These are phyloP conservation scores for Trypanosoma melophagium DNA, from an alignment of 208 protist genomes.

Conservation along the genomic window DNA sequence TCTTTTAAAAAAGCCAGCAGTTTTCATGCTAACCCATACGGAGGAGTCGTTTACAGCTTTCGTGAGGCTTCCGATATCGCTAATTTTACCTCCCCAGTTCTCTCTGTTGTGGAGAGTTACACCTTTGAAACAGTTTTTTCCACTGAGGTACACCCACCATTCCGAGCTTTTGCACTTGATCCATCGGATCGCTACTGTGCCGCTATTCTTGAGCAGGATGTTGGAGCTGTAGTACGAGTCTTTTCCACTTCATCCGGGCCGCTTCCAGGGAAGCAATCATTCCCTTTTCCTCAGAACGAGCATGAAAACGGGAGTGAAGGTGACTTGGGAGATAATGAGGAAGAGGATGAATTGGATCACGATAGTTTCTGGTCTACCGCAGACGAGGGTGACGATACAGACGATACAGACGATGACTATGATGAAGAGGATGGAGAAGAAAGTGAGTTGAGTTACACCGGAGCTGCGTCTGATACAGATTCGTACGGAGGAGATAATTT, in stretches of 20 bases:
- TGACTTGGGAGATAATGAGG: slow-evolving; percentile 49
- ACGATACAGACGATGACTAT: slow-evolving; percentile 29
- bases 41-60: slow-evolving; percentile 79
- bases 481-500: neutral
- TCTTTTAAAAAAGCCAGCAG: slow-evolving; percentile 71
- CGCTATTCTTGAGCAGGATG: slow-evolving; percentile 69
- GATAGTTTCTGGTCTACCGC: slow-evolving; percentile 27
- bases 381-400: slow-evolving; percentile 19
- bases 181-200: slow-evolving; percentile 86
- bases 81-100: slow-evolving; percentile 45
- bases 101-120: slow-evolving; percentile 80
- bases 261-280: slow-evolving; percentile 54
- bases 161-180: slow-evolving; percentile 77
- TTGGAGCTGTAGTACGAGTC: slow-evolving; percentile 57
- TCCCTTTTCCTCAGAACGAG: slow-evolving; percentile 54
- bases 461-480: slow-evolving; percentile 4
- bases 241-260: slow-evolving; percentile 83
- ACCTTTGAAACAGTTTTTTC: slow-evolving; percentile 80
- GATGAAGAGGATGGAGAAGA: slow-evolving; percentile 14
- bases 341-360: slow-evolving; percentile 37
- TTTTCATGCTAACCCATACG: slow-evolving; percentile 56
- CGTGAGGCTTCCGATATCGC: slow-evolving; percentile 42
- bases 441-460: slow-evolving; percentile 7
- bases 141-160: slow-evolving; percentile 66
- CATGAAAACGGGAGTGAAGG: slow-evolving; percentile 35